Evolutionary conservation across 495 filamentous ascomycete species (phyloP), one percentile per base, ranked within the genome.

Genomic region (Penicillium samsonianum): DNA sequence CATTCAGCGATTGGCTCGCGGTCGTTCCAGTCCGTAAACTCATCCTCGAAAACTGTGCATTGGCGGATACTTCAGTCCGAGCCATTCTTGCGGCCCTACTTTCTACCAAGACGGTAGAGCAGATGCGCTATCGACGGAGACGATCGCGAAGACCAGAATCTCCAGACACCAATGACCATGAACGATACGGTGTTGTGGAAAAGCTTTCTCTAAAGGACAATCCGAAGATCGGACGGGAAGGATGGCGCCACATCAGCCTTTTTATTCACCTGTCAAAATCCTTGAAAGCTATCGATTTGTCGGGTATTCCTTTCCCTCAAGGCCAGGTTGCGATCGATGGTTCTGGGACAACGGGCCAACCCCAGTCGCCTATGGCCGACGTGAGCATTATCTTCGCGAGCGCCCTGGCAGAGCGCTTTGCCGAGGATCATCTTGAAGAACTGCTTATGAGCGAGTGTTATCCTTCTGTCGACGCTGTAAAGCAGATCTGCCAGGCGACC

Each of bases 151-250:
- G 65, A 23, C 43, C 62, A 2, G 61, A 70, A 11, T 45, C 59
- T 6, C 56, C 59, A 5, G 17, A 52, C 10, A 28, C 50, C 4
- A 69, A 69, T 25, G 69, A 73, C 9, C 43, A 55, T 44, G 81
- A 85, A 57, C 73, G 75, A 31, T 72, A 77, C 28, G 91, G 94
- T 19, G 83, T 91, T 1, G 82, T 98, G 4, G 92, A 97, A 75
- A 87, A 93, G 58, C 71, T 98, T 5, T 88, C 87, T 5, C 73
- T 98, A n/a, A 97, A 96, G 69, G 87, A 92, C 65, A 96, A 95
- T 65, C 75, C 82, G 2, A 93, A 90, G 64, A 89, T 98, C 54
- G 86, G 88, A 9, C 74, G 79, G 2, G 90, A 93, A 51, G 94
- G 94, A 28, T 98, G 94, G 94, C 88, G 86, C 64, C 88, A 97